Evolutionary conservation across 2,329 filamentous ascomycete genomes (phyloP), one percentile per base, ranked within the genome.

Genomic region (Septoria petroselini): DNA sequence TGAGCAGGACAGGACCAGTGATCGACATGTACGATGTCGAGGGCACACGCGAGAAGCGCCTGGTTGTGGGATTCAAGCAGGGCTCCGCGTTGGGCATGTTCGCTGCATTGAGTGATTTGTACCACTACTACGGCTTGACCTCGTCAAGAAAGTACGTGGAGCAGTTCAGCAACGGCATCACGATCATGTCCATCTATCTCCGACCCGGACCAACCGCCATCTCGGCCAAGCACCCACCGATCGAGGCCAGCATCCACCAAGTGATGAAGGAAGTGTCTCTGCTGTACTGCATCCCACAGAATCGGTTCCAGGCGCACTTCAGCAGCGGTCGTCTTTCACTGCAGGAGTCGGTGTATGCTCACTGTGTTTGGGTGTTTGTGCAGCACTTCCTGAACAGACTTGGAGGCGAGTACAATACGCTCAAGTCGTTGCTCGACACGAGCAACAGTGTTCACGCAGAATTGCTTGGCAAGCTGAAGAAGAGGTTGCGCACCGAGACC

Each of bases 211-310:
- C 76, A 40, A 79, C 79, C 58, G 70, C 78, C 19, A 71, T 78
- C 34, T 73, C 74, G 7, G 68, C 72, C 54, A 78, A 77, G 58
- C 76, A 80, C 67, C 91, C 91, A 31, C 85, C 90, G 0, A 89
- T 97, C 60, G 89, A 96, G 64, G 86, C 91, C 61, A 93, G 91
- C 2, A 95, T 98, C 59, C 88, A 96, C 72, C 93, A 98, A 73
- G 96, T 98, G 75, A 95, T 93, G 76, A 97, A 97, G 79, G 93
- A 98, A 71, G 85, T 95, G 42, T 97, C 93, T 1, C 80, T 98
- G 51, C 78, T 98, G 14, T 98, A 97, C 81, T 98, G 93, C 70
- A 86, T 98, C 60, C 93, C 93, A 11, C 91, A 95, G 71, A 98
- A 95, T 78, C 93, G 91, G 72, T 89, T 98, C 70, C 91, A 96